Base-by-base conservation (phyloP, 108 stramenopile genomes). In the Conticribra weissflogii region DNA sequence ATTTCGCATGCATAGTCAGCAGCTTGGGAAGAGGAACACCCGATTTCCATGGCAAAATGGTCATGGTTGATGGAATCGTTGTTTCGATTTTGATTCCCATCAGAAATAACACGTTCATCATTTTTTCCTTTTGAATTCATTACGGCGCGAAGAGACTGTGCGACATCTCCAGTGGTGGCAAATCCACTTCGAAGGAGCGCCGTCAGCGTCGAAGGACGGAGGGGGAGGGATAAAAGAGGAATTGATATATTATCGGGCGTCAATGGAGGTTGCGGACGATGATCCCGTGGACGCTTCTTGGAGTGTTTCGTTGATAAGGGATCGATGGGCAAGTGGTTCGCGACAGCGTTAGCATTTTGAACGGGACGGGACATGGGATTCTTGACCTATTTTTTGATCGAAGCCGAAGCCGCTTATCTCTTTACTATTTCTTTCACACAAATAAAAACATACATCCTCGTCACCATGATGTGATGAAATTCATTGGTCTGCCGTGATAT, bases 141-240 rank as follows among this genome's bases (percentile, higher is more conserved):
- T 3, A 41, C 0, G 3, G 19, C 54, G 23, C 46, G 41, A 30
- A 27, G 53, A 18, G 56, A 48, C 31, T 51, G 68, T 31, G 69
- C 46, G 4, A 91, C 51, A 63, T 94, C 93, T 15, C 63, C 70
- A n/a, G 71, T 66, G 34, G 87, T 83, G 24, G 66, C 59, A 56
- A 88, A 94, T 24, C 93, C 93, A 24, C 87, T 70, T 30, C 80
- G 73, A 51, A 82, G 63, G 24, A 94, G 76, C 9, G 75, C 55
- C 34, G 81, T 66, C 60, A 84, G 59, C 0, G 88, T 94, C 23
- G 90, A 90, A 9, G 90, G 93, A 8, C 93, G 83, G 25, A 94
- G 68, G 2, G 88, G 84, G 29, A 94, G 54, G 3, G 83, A 73
- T 2, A 83, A 32, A 17, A 93, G 64, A 24, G 81, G 76, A 49